Evolutionary conservation across 148 eudicot species (phyloP).

Genomic region (Fagopyrum esculentum): DNA sequence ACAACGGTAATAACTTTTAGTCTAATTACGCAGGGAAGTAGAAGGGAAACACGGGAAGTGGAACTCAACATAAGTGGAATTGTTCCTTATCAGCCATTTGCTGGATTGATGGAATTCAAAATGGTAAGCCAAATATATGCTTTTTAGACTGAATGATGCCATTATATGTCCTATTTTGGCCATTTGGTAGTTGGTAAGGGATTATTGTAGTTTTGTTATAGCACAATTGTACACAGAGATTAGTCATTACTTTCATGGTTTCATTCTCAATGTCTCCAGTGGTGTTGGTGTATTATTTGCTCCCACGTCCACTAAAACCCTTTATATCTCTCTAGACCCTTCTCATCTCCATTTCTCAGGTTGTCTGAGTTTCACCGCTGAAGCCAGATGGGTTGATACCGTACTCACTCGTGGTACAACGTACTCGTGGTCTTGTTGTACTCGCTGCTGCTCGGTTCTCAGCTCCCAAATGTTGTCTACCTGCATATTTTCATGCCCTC

Average conservation of each 20-base stretch:
- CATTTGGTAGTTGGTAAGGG: too few species aligned
- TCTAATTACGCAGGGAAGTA: slow-evolving; percentile 59
- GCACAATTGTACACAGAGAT: not conserved
- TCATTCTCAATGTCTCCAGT: not conserved
- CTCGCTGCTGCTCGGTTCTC: slow-evolving; percentile 68
- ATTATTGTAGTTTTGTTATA: too few species aligned
- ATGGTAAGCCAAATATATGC: too few species aligned
- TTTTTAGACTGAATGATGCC: too few species aligned
- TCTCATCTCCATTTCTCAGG: slow-evolving; percentile 71
- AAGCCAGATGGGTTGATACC: too few species aligned
- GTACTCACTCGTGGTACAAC: too few species aligned
- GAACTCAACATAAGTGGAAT: too few species aligned
- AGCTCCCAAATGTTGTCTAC: slow-evolving; percentile 57
- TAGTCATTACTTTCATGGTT: not conserved
- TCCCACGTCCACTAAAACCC: slow-evolving; percentile 34
- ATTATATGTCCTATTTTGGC: too few species aligned
- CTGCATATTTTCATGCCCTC: slow-evolving; percentile 77
- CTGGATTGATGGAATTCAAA: too few species aligned
- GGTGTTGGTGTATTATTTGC: not conserved
- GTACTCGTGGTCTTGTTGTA: slow-evolving; percentile 55
- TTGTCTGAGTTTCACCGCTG: slow-evolving; percentile 53
- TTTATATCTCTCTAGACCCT: slow-evolving; percentile 42
- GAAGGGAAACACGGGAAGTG: slow-evolving; percentile 76
- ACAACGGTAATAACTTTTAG: not conserved
- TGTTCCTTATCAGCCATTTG: too few species aligned